A percentile compares a stretch with the other conserved stretches of the same genome.
phyloP scores from a whole-genome alignment of 768 basidiomycete species.

The Baorangia bicolor region DNA sequence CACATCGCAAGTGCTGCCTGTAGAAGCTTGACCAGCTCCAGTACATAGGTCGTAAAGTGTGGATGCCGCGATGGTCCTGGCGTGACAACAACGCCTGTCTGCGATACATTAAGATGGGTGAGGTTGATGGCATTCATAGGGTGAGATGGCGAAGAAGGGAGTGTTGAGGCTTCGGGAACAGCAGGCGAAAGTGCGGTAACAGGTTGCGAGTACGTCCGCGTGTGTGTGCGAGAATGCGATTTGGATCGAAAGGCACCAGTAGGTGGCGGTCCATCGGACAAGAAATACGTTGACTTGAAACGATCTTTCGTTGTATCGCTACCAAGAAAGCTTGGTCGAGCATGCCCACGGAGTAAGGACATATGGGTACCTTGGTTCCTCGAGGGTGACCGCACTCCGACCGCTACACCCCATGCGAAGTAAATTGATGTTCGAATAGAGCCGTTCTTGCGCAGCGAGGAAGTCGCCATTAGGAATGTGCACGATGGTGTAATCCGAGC shows the following conservation, averaged over 20 bases:
- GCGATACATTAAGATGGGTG: conserved; percentile 16
- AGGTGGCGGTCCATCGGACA: conserved; percentile 41
- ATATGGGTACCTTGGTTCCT: conserved; percentile 58
- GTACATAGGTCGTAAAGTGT: conserved; percentile 62
- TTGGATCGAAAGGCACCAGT: conserved; percentile 26
- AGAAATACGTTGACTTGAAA: conserved; percentile 68
- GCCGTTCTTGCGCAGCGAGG: conserved; percentile 57
- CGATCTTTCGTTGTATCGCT: conserved; percentile 81
- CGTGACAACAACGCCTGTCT: conserved; percentile 6
- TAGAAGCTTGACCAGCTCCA: conserved; percentile 73
- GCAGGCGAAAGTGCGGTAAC: conserved; percentile 22
- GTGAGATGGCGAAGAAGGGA: conserved; percentile 21
- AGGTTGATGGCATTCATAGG: conserved; percentile 14
- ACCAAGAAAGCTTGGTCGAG: conserved; percentile 8
- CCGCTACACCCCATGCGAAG: conserved; percentile 83
- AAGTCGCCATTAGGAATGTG: conserved; percentile 70
- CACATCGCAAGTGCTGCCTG: conserved; percentile 72
- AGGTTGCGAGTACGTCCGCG: conserved; percentile 31
- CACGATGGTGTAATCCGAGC: conserved; percentile 84
- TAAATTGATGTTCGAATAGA: conserved; percentile 81
- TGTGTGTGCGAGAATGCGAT: conserved; percentile 30
- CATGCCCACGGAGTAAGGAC: conserved; percentile 4
- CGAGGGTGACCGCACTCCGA: conserved; percentile 73
- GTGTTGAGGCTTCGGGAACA: conserved; percentile 24
- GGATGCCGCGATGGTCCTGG: conserved; percentile 26